phyloP scores from a whole-genome alignment of 352 stramenopile species.

The Phytophthora multivora region DNA sequence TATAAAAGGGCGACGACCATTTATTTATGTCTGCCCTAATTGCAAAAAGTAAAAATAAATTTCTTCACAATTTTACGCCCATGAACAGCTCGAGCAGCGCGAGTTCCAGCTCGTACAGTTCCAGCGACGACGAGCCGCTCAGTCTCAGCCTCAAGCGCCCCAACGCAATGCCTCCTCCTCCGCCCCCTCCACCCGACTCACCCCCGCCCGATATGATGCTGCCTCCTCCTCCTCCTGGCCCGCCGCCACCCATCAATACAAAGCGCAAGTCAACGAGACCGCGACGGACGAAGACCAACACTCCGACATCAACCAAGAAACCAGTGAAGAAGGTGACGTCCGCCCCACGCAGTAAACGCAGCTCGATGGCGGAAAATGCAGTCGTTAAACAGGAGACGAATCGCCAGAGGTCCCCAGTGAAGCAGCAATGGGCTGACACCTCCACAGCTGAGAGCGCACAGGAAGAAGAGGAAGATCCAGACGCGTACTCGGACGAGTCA shows the following conservation, averaged over 20 bases:
- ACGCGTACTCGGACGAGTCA: conserved; percentile 60
- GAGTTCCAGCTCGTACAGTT: conserved; percentile 49
- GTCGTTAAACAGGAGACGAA: conserved; percentile 6
- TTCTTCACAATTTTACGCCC: not conserved
- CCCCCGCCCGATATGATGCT: conserved; percentile 25
- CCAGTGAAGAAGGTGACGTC: conserved; percentile 3
- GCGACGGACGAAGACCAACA: conserved; percentile 17
- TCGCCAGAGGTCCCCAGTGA: conserved; percentile 11
- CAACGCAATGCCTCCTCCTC: conserved; percentile 20
- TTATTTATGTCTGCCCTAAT: too few relatives aligned
- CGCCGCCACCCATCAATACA: conserved; percentile 28
- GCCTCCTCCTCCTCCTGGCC: conserved; percentile 35
- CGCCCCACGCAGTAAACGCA: not conserved
- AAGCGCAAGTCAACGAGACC: conserved; percentile 30
- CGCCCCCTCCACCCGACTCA: conserved; percentile 38
- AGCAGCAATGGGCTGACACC: conserved; percentile 6
- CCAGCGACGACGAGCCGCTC: conserved; percentile 46
- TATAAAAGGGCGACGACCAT: too few relatives aligned
- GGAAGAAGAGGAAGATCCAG: conserved; percentile 41
- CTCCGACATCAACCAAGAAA: conserved; percentile 17
- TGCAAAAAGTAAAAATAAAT: too few relatives aligned
- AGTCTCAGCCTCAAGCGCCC: conserved; percentile 22
- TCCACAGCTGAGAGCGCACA: conserved; percentile 7
- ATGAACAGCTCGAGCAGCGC: conserved; percentile 32
- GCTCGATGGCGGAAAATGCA: not conserved